Percentiles rank a stretch among this genome's conserved stretches.
Conservation (phyloP, 1,284 basidiomycete species). For the Ustilago curta region DNA sequence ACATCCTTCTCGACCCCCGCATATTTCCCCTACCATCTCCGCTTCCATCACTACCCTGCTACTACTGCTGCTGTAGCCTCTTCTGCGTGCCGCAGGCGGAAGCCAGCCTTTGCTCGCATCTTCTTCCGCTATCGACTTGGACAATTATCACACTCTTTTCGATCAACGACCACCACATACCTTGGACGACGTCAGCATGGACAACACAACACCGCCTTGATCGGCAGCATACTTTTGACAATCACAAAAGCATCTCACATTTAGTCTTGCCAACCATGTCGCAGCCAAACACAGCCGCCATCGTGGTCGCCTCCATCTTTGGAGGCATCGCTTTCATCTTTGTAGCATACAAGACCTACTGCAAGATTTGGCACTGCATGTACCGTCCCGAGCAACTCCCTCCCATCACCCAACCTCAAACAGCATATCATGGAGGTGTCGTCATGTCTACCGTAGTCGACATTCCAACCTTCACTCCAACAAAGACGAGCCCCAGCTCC, state of each 20-base stretch:
- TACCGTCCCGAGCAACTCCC: conserved; percentile 36
- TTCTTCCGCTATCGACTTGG: not conserved
- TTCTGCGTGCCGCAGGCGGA: conserved; percentile 12
- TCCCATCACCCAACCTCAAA: conserved; percentile 47
- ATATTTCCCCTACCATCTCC: not conserved
- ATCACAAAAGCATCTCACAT: not conserved
- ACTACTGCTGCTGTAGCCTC: not conserved
- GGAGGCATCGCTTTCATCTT: conserved; percentile 46
- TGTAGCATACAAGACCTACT: conserved; percentile 50
- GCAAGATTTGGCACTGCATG: conserved; percentile 49
- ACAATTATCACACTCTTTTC: not conserved
- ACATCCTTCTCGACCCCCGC: not conserved
- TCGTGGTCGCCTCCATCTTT: conserved; percentile 59
- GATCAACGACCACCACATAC: not conserved
- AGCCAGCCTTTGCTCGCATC: conserved; percentile 3
- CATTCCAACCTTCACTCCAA: conserved; percentile 13
- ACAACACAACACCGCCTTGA: not conserved
- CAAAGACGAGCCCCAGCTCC: conserved; percentile 15
- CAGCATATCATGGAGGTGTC: conserved; percentile 41
- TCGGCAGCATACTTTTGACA: not conserved
- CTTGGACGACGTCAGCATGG: conserved; percentile 11
- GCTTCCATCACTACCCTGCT: not conserved
- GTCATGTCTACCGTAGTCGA: conserved; percentile 24
- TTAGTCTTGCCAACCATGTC: conserved; percentile 31
- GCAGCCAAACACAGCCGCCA: conserved; percentile 59